Percentiles rank a stretch among this genome's conserved stretches.
These are phyloP conservation scores for Acephala macrosclerotiorum DNA, from an alignment of 2,329 filamentous ascomycete genomes.

Conservation along the genomic window DNA sequence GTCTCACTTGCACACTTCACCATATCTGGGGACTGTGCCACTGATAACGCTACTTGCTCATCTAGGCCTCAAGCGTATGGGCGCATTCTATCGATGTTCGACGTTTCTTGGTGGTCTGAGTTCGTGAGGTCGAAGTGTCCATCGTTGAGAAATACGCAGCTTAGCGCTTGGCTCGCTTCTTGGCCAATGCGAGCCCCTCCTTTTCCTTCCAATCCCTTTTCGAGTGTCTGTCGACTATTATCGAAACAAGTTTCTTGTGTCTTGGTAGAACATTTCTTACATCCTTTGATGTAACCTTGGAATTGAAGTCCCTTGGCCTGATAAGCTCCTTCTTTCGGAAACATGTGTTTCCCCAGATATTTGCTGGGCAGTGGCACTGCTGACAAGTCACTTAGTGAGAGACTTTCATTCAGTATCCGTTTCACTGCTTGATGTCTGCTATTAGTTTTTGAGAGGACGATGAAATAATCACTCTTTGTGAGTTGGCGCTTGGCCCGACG, in stretches of 20 bases:
- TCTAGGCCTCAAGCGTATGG: too few species aligned
- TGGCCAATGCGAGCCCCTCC: background rate
- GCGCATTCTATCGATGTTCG: too few species aligned
- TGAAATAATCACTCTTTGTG: background rate
- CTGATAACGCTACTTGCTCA: too few species aligned
- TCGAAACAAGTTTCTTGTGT: background rate
- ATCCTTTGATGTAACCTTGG: background rate
- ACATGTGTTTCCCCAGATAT: background rate
- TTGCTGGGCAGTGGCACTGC: slow-evolving; percentile 1
- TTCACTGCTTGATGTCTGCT: background rate
- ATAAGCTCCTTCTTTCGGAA: background rate
- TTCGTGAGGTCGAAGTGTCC: too few species aligned
- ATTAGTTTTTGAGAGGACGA: background rate
- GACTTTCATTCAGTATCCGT: background rate
- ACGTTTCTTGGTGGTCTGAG: too few species aligned
- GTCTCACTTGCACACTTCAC: too few species aligned
- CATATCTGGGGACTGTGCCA: too few species aligned
- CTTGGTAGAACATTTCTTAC: background rate
- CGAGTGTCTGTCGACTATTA: background rate
- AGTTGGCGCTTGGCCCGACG: background rate
- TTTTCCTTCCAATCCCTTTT: slow-evolving; percentile 4
- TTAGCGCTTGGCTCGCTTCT: slow-evolving; percentile 7
- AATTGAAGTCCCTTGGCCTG: background rate
- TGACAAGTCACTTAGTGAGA: background rate
- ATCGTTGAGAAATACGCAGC: background rate